Evolutionary conservation across 2,329 filamentous ascomycete species (phyloP), one percentile per base, ranked within the genome.

Genomic region (Colletotrichum limetticola): DNA sequence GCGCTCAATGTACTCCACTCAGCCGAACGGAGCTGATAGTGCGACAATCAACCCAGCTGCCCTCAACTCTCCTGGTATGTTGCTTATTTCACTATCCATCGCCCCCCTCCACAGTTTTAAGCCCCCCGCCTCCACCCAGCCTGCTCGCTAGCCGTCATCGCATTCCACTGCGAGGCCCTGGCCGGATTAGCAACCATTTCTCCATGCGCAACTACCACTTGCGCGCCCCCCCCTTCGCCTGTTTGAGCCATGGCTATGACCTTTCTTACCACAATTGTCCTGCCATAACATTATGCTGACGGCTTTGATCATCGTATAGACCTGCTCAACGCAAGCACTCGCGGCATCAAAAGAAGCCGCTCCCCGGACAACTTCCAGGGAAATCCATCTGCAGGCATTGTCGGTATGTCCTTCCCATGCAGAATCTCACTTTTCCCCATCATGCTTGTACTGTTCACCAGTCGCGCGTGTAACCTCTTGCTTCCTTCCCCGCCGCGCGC

Each of bases 11-110:
- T 89, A 89, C 86, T 87, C 89, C 82, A 86, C 88, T 83, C 88
- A 90, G 84, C 89, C 91, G 83, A 92, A 92, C 87, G 91, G 91
- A 85, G 93, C 93, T 89, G 93, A 94, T 83, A 93, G 93, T 87
- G 94, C 93, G 82, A 97, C 95, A 81, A 97, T 97, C 88, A 94
- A 97, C 88, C 95, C 95, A 82, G 94, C 94, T 80, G 94, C 93
- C 76, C 89, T 97, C 86, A 95, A 93, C 86, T 92, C 92, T 82
- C 86, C 91, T 87, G 91, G 93, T 96, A 91, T 83, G 86, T 88
- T 64, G 60, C 76, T 77, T 74, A n/a, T 62, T 77, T 77, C 77
- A 75, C 76, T 77, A 69, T 75, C 76, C 56, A 71, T n/a, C 9
- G 32, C 53, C 62, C 59, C 66, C 62, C 57, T 42, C 71, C 62